Conservation (phyloP, 2,329 filamentous ascomycete genomes). For the Juglanconis oblonga region DNA sequence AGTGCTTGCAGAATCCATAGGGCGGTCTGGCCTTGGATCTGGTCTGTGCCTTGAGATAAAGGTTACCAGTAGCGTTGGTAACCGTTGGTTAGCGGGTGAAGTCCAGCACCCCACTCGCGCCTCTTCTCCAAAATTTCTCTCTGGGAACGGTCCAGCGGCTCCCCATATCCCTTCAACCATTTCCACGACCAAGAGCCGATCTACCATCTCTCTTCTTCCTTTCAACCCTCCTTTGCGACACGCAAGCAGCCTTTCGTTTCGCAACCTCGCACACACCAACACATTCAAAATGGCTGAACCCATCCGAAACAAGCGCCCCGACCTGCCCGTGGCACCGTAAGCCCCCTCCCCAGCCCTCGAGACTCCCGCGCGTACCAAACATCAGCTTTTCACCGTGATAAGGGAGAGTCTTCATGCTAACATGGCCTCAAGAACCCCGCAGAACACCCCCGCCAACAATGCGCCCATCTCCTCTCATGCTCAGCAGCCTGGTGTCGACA, state of each 20-base stretch:
- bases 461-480: constrained; percentile 97
- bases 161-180: neutral
- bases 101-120: neutral
- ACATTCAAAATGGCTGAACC: constrained; percentile 56
- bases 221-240: neutral
- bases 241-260: constrained; percentile 14
- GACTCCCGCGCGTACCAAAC: neutral
- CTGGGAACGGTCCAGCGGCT: neutral
- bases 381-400: constrained; percentile 11
- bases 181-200: neutral
- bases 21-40: neutral
- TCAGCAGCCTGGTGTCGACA: constrained; percentile 88
- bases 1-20: neutral
- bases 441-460: constrained; percentile 95
- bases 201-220: neutral
- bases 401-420: constrained; percentile 20
- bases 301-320: constrained; percentile 61
- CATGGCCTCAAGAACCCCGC: constrained; percentile 72
- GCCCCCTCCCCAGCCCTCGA: constrained; percentile 30
- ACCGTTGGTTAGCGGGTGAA: neutral
- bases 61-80: neutral
- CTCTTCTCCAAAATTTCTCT: neutral
- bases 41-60: neutral
- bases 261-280: constrained; percentile 25
- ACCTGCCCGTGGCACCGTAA: constrained; percentile 57